Evolutionary conservation across 192 early-diverging fungal species (phyloP).

Genomic region (Spizellomyces punctatus): DNA sequence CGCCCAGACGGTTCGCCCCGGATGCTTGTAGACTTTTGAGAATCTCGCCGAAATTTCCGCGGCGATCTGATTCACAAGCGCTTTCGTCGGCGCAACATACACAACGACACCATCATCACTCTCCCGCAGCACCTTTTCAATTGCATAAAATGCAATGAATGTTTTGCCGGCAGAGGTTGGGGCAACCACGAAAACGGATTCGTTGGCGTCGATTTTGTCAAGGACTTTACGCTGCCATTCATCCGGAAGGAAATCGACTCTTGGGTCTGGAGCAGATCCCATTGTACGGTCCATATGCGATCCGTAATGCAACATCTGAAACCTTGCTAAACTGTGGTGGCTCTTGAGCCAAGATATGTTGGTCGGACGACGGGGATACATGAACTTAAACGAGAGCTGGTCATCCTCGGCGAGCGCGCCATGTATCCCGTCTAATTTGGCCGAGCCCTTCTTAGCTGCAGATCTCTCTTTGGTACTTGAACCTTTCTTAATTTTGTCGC

Average conservation of each 20-base stretch:
- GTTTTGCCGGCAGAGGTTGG: slow-evolving; percentile 52
- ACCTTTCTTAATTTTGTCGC: slow-evolving; percentile 5
- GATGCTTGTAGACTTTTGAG: slow-evolving; percentile 33
- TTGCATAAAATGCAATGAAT: slow-evolving; percentile 54
- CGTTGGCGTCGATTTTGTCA: slow-evolving; percentile 38
- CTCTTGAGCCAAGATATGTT: slow-evolving; percentile 11
- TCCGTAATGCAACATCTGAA: slow-evolving; percentile 39
- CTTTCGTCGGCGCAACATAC: slow-evolving; percentile 53
- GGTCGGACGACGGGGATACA: slow-evolving; percentile 9
- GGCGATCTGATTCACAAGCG: slow-evolving; percentile 50
- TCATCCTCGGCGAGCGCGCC: neutral
- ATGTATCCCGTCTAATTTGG: slow-evolving; percentile 3
- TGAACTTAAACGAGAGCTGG: slow-evolving; percentile 28
- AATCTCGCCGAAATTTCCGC: slow-evolving; percentile 51
- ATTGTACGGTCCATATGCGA: slow-evolving; percentile 40
- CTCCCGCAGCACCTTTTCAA: slow-evolving; percentile 46
- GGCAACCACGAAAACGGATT: slow-evolving; percentile 45
- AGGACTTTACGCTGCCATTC: slow-evolving; percentile 43
- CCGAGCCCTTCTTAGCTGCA: neutral
- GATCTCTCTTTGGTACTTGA: neutral
- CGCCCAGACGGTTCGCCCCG: slow-evolving; percentile 33
- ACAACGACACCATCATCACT: slow-evolving; percentile 42
- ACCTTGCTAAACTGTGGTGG: slow-evolving; percentile 16
- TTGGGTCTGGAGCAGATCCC: slow-evolving; percentile 28
- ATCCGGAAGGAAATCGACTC: slow-evolving; percentile 48